These are phyloP conservation scores for Fusarium sp. DNA, from an alignment of 2,329 filamentous ascomycete species.

Conservation along the genomic window DNA sequence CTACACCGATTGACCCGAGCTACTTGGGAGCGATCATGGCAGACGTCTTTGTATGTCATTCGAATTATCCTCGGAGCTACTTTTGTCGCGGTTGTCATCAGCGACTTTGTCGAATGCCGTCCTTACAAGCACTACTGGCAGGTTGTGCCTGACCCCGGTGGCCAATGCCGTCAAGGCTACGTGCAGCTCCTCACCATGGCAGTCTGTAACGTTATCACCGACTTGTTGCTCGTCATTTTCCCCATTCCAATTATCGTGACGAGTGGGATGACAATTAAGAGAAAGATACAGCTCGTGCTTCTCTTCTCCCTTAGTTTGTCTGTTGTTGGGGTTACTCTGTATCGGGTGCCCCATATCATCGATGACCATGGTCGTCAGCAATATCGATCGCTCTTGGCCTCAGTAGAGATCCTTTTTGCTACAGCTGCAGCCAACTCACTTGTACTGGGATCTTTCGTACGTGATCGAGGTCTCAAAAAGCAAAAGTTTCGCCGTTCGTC, in stretches of 20 bases:
- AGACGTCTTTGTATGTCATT: constrained; percentile 76
- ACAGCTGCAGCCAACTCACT: constrained; percentile 88
- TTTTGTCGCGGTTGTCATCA: constrained; percentile 82
- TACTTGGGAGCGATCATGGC: constrained; percentile 83
- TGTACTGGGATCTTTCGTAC: constrained; percentile 90
- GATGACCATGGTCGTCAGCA: constrained; percentile 78
- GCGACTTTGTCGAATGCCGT: constrained; percentile 84
- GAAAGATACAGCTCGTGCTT: constrained; percentile 81
- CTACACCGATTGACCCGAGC: constrained; percentile 85
- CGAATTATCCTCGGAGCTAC: constrained; percentile 81
- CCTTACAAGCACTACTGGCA: constrained; percentile 83
- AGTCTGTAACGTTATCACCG: constrained; percentile 87
- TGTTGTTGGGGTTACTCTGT: constrained; percentile 82
- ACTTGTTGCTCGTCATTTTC: constrained; percentile 86
- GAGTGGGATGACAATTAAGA: constrained; percentile 79
- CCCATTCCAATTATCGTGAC: constrained; percentile 88
- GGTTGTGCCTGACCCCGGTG: constrained; percentile 85
- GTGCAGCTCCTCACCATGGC: constrained; percentile 91
- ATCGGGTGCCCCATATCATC: constrained; percentile 84
- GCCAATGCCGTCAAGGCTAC: constrained; percentile 86
- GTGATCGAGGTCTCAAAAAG: constrained; percentile 92
- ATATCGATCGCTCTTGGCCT: constrained; percentile 88
- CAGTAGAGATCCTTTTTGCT: constrained; percentile 89
- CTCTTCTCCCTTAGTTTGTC: constrained; percentile 88
- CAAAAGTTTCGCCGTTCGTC: constrained; percentile 79